These are phyloP conservation scores for Fusarium sp. DNA, from an alignment of 2,329 filamentous ascomycete species.

Conservation along the genomic window DNA sequence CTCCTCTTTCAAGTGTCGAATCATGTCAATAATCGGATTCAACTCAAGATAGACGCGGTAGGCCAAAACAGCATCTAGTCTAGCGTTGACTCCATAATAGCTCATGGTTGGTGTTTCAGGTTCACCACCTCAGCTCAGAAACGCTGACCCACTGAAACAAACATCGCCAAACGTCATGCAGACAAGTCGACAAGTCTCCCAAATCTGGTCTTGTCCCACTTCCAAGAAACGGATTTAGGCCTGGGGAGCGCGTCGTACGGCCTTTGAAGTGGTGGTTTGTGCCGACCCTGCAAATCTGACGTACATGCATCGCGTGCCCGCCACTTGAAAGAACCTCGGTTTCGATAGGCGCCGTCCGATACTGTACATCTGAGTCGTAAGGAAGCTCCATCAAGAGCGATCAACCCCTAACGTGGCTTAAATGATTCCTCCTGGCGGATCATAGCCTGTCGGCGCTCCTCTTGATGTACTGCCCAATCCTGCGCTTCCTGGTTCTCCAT, in stretches of 20 bases:
- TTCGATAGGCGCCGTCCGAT: slow-evolving; percentile 40
- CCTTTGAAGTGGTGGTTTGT: slow-evolving; percentile 30
- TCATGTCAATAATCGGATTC: slow-evolving; percentile 28
- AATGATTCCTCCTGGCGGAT: slow-evolving; percentile 72
- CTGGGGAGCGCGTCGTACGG: slow-evolving; percentile 27
- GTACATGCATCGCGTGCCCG: slow-evolving; percentile 33
- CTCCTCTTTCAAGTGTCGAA: slow-evolving; percentile 29
- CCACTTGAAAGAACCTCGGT: slow-evolving; percentile 28
- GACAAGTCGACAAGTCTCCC: slow-evolving; percentile 11
- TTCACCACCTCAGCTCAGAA: slow-evolving; percentile 39
- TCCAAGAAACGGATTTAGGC: slow-evolving; percentile 33
- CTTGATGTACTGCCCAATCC: slow-evolving; percentile 62
- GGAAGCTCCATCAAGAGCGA: slow-evolving; percentile 14
- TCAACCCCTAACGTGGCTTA: slow-evolving; percentile 47
- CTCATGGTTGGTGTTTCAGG: slow-evolving; percentile 42
- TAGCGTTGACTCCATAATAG: slow-evolving; percentile 42
- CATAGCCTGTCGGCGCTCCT: slow-evolving; percentile 63
- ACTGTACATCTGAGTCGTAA: slow-evolving; percentile 10
- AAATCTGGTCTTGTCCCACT: slow-evolving; percentile 25
- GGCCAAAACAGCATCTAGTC: slow-evolving; percentile 25
- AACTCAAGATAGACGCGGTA: slow-evolving; percentile 31
- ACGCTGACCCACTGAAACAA: slow-evolving; percentile 42
- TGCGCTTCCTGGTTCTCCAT: slow-evolving; percentile 67
- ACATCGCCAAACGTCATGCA: slow-evolving; percentile 44
- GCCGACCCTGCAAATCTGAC: slow-evolving; percentile 30